Percentiles rank a stretch among this genome's conserved stretches.
phyloP scores from a whole-genome alignment of 352 stramenopile species.

The Thalassiosira gravida region DNA sequence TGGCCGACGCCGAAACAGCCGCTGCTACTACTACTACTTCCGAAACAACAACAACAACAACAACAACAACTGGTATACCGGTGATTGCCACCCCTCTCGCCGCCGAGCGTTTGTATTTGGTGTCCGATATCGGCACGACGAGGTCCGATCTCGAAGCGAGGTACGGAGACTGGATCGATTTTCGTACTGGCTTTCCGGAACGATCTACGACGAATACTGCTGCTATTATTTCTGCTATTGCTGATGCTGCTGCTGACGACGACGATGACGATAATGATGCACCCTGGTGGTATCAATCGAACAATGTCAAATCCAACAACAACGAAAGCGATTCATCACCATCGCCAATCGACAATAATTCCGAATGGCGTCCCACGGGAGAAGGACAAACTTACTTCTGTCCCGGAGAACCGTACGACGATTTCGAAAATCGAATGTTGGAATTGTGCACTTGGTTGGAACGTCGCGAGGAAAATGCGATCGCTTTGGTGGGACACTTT shows the following conservation, averaged over 20 bases:
- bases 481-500: not conserved
- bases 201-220: too few species aligned
- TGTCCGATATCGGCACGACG: constrained; percentile 56
- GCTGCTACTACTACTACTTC: too few species aligned
- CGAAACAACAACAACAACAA: too few species aligned
- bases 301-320: not conserved
- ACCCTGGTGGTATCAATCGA: not conserved
- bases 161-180: too few species aligned
- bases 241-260: not conserved
- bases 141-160: constrained; percentile 29
- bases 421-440: constrained; percentile 36
- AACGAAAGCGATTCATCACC: too few species aligned
- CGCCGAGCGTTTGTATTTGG: constrained; percentile 63
- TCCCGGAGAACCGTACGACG: constrained; percentile 54
- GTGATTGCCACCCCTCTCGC: constrained; percentile 59
- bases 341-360: too few species aligned
- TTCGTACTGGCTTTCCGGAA: too few species aligned
- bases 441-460: not conserved
- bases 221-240: too few species aligned
- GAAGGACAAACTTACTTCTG: constrained; percentile 64
- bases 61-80: too few species aligned
- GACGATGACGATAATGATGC: not conserved
- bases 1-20: too few species aligned
- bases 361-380: constrained; percentile 66
- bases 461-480: not conserved